Conservation (phyloP, 2,329 filamentous ascomycete species). For the Fusarium redolens region DNA sequence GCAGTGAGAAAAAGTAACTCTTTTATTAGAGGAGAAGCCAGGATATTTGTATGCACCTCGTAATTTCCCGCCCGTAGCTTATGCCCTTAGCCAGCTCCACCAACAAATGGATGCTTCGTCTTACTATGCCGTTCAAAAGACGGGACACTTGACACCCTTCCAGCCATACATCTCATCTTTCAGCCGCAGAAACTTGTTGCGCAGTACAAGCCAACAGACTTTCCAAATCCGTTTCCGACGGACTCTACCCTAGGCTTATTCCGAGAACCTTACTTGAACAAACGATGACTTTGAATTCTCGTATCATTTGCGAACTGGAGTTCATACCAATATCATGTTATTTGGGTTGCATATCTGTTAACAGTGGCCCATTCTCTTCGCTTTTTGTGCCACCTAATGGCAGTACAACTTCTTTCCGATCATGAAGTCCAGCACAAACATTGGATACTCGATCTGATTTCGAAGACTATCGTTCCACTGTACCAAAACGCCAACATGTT, state of each 20-base stretch:
- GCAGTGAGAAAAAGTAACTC: background rate
- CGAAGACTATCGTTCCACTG: too few species aligned
- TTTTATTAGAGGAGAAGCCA: background rate
- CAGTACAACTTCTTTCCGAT: too few species aligned
- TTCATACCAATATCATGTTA: too few species aligned
- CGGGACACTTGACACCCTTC: background rate
- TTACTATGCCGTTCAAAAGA: conserved; percentile 6
- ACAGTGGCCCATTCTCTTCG: too few species aligned
- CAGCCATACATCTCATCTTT: conserved; percentile 6
- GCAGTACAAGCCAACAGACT: conserved; percentile 6
- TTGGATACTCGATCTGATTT: too few species aligned
- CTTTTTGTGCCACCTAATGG: too few species aligned
- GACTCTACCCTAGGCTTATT: background rate
- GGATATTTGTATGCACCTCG: background rate
- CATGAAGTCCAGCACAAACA: too few species aligned
- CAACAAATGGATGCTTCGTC: background rate
- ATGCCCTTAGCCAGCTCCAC: conserved; percentile 5
- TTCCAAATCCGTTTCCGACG: background rate
- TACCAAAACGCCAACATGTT: background rate
- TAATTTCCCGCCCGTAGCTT: conserved; percentile 1
- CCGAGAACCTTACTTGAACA: background rate
- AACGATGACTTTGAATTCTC: background rate
- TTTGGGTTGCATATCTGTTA: too few species aligned
- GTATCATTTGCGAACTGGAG: background rate
- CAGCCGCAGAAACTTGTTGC: conserved; percentile 1